Evolutionary conservation across 306 rosid genomes (phyloP).

Genomic region (Vigna radiata): DNA sequence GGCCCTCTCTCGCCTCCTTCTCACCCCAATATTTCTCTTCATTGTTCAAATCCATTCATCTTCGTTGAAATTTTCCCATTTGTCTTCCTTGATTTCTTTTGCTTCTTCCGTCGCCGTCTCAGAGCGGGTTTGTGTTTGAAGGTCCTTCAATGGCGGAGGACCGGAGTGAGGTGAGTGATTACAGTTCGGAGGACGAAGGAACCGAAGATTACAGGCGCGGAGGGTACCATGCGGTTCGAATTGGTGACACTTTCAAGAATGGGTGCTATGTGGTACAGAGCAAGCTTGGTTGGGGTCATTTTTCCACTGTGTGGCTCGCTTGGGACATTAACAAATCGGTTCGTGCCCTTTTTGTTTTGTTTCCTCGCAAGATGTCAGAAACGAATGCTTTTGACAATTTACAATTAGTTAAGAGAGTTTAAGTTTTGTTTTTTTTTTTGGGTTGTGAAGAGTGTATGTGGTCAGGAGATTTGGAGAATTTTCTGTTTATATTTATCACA

Average conservation of each 20-base stretch:
- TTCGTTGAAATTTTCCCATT: neutral
- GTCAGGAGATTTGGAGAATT: slow-evolving; percentile 1
- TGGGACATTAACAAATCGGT: slow-evolving; percentile 76
- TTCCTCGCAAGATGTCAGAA: slow-evolving; percentile 10
- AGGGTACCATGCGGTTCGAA: slow-evolving; percentile 94
- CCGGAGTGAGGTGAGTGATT: slow-evolving; percentile 74
- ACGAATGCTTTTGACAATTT: slow-evolving; percentile 33
- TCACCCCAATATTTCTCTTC: neutral
- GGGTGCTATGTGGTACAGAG: slow-evolving; percentile 86
- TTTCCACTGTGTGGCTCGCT: slow-evolving; percentile 99
- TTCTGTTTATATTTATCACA: neutral
- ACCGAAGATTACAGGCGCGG: slow-evolving; percentile 98
- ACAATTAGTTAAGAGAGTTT: neutral
- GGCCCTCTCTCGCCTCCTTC: slow-evolving; percentile 3
- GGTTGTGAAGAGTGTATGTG: slow-evolving; percentile 35
- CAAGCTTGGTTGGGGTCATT: slow-evolving; percentile 99
- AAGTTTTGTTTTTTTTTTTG: neutral
- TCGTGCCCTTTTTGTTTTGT: slow-evolving; percentile 28
- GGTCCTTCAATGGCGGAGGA: slow-evolving; percentile 72
- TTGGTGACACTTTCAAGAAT: slow-evolving; percentile 82
- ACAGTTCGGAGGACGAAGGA: slow-evolving; percentile 96
- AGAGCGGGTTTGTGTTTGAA: slow-evolving; percentile 18
- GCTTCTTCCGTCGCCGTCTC: neutral
- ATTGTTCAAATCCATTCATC: slow-evolving; percentile 3
- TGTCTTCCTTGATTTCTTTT: neutral